Percentiles rank a stretch among this genome's conserved stretches.
phyloP scores from a whole-genome alignment of 192 early-diverging fungal genomes.

The Coemansia sp. region DNA sequence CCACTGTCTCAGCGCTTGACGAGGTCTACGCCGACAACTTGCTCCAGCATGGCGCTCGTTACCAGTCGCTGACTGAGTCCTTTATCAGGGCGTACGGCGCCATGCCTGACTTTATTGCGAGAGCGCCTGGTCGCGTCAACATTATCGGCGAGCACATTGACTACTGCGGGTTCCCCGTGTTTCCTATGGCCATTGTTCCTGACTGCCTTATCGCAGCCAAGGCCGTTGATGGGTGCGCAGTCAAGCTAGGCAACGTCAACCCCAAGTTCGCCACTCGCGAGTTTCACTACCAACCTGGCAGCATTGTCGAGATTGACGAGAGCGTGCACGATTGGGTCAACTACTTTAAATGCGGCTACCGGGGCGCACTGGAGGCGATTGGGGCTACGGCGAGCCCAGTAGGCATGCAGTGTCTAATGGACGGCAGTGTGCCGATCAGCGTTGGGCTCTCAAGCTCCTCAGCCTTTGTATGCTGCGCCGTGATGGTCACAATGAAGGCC shows the following conservation, averaged over 20 bases:
- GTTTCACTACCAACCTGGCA: conserved; percentile 12
- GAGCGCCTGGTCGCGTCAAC: conserved; percentile 95
- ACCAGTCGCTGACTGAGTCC: conserved; percentile 34
- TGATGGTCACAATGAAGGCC: conserved; percentile 59
- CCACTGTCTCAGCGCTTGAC: conserved; percentile 7
- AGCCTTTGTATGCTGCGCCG: conserved; percentile 81
- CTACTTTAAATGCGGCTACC: conserved; percentile 90
- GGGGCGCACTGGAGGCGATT: conserved; percentile 42
- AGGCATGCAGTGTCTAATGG: conserved; percentile 71
- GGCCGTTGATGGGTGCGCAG: conserved; percentile 3
- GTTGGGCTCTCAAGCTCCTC: conserved; percentile 86
- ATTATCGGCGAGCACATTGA: conserved; percentile 98
- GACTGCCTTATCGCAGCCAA: conserved; percentile 30
- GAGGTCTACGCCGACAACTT: conserved; percentile 13
- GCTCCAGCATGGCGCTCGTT: conserved; percentile 22
- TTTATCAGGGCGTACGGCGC: conserved; percentile 61
- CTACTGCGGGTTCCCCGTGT: conserved; percentile 91
- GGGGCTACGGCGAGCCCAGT: conserved; percentile 1
- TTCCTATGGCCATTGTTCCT: conserved; percentile 93
- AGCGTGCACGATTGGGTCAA: conserved; percentile 74
- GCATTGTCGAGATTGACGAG: conserved; percentile 65
- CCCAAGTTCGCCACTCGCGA: conserved; percentile 5
- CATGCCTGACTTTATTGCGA: conserved; percentile 78
- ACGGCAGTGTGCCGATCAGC: conserved; percentile 81
- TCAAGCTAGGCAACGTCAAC: conserved; percentile 18